Base-by-base conservation (phyloP, 169 alveolate genomes). In the Miamiensis avidus region DNA sequence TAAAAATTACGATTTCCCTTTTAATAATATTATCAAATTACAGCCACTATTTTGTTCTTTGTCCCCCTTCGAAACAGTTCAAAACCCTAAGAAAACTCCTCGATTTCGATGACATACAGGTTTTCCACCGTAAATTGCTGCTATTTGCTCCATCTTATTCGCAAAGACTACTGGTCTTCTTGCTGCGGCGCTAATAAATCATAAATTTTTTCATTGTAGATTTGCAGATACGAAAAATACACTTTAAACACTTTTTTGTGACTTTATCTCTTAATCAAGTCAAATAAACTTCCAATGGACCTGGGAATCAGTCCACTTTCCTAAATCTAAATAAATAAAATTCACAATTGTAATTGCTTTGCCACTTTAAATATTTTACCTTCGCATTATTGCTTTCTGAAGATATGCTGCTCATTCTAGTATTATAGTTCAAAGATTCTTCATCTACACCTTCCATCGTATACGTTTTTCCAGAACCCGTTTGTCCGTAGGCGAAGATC, bases 111-210 rank as follows among this genome's bases (percentile, higher is more conserved):
- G 6, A 92, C 90, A 73, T 81, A 92, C 74, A 92, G 34, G 75
- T 92, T 92, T 82, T 92, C 95, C 25, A 92, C 95, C 0, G 78
- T 49, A 34, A 92, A 92, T 75, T 92, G 34, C 1, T 89, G 92
- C n/a, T 76, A 85, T n/a, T 89, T 89, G 31, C 88, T 89, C 95
- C 95, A 92, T 81, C 95, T 87, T n/a, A 92, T 83, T 33, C 88
- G 85, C 16, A 92, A 82, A 26, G 94, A 93, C 33, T 83, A 83
- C 27, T 65, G 28, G 1, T 75, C 76, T 31, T 69, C 82, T 11
- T 32, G n/a, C n/a, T 74, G 34, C 6, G n/a, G 34, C n/a, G 82
- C 82, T 65, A 82, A 82, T 25, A 85, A 64, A 74, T 85, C 89
- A 79, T 34, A 85, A 33, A 85, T 85, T 85, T 85, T 85, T 79